Base-by-base conservation (phyloP, 352 stramenopile species). In the Pythium chondricola region DNA sequence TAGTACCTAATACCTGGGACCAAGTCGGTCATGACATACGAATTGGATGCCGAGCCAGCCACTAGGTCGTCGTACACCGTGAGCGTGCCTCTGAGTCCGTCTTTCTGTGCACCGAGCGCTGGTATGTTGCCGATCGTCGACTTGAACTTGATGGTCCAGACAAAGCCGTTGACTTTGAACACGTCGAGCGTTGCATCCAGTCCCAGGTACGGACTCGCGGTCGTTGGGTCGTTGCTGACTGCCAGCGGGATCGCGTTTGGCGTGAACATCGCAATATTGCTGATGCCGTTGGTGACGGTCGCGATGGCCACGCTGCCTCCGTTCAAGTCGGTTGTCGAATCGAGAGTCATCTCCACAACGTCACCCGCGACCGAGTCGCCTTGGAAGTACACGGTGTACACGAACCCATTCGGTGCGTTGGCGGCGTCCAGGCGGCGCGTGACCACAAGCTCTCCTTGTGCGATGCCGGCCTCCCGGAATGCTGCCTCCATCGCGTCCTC, bases 91-190 rank as follows among this genome's bases (percentile, higher is more conserved):
- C 42, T 43, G 18, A 61, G 17, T 31, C 56, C 30, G 52, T 47
- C 20, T 1, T 45, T 69, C 21, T 77, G 55, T 5, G 52, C 56
- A 2, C 58, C 63, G 2, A 92, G 60, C 16, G 52, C 56, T 5
- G 75, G 54, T 0, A 88, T 57, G 39, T 92, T 79, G 5, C 81
- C 81, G 22, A 92, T 72, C 2, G 69, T 87, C 1, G 76, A 86
- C 32, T 82, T 83, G 31, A 92, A 92, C 42, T 84, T 85, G 43
- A 92, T 71, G 0, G 72, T 87, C 81, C 81, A 92, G 6, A 85
- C 36, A 13, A 90, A 85, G 0, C 81, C 81, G 24, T 90, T 90
- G 3, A 80, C 78, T 56, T 88, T 90, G 56, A 68, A 92, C 9
- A 92, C 65, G 7, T 60, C 66, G 2, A 88, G 42, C 9, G 59